Evolutionary conservation across 208 protist species (phyloP).

Genomic region (Leishmania gerbilli): DNA sequence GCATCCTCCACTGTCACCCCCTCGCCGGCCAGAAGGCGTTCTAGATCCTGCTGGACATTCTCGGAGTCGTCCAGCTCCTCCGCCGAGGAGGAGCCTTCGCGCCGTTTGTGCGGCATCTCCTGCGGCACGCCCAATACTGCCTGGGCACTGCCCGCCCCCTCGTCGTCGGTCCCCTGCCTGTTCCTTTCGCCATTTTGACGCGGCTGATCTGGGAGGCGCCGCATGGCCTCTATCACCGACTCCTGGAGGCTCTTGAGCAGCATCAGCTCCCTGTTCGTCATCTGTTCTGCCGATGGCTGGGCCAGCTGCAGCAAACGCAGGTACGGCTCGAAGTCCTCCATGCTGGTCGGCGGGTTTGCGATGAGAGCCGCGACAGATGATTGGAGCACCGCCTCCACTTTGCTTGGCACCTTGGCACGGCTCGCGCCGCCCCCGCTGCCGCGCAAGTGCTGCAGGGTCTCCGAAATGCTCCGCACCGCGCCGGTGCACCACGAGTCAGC

Average conservation of each 20-base stretch:
- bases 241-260: slow-evolving; percentile 56
- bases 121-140: slow-evolving; percentile 40
- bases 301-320: slow-evolving; percentile 41
- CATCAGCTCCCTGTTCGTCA: slow-evolving; percentile 38
- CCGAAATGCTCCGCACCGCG: slow-evolving; percentile 14
- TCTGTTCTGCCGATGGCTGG: slow-evolving; percentile 25
- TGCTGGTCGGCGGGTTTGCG: slow-evolving; percentile 24
- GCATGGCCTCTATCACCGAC: slow-evolving; percentile 31
- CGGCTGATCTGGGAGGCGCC: slow-evolving; percentile 5
- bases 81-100: slow-evolving; percentile 40
- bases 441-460: slow-evolving; percentile 17
- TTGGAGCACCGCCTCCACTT: slow-evolving; percentile 23
- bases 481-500: slow-evolving; percentile 13
- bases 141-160: slow-evolving; percentile 8
- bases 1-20: slow-evolving; percentile 32
- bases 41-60: slow-evolving; percentile 29
- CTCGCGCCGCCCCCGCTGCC: neutral
- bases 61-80: slow-evolving; percentile 57
- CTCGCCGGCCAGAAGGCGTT: slow-evolving; percentile 15
- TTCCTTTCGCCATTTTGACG: slow-evolving; percentile 8
- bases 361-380: slow-evolving; percentile 18
- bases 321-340: slow-evolving; percentile 43
- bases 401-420: slow-evolving; percentile 9
- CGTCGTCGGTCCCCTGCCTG: neutral
- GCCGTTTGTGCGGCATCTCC: slow-evolving; percentile 56